phyloP scores from a whole-genome alignment of 805 yeast species.

The Pichia occidentalis region DNA sequence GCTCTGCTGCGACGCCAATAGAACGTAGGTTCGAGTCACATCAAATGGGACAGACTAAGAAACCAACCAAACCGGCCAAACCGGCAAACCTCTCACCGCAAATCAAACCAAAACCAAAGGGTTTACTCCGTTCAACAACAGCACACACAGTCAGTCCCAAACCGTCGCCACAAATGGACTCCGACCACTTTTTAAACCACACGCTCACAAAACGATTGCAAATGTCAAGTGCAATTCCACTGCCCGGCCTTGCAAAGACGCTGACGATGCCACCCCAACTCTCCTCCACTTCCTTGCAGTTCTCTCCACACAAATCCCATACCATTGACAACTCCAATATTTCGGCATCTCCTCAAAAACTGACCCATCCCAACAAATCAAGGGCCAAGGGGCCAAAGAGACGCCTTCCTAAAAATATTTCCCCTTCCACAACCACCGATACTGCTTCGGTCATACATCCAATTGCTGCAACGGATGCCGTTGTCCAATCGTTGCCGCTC shows the following conservation, averaged over 20 bases:
- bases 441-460: not conserved
- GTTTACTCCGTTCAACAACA: too few relatives aligned
- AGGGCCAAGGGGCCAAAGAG: constrained; percentile 50
- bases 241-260: constrained; percentile 1
- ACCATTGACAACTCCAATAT: not conserved
- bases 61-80: too few relatives aligned
- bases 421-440: not conserved
- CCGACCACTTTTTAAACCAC: not conserved
- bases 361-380: constrained; percentile 40
- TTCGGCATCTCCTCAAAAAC: constrained; percentile 18
- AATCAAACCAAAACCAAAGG: too few relatives aligned
- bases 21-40: too few relatives aligned
- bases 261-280: not conserved
- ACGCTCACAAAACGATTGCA: constrained; percentile 5
- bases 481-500: too few relatives aligned
- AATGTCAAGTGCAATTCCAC: not conserved
- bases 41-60: too few relatives aligned
- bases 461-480: too few relatives aligned
- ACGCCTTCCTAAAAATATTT: constrained; percentile 34
- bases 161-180: too few relatives aligned
- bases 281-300: not conserved
- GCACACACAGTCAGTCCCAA: too few relatives aligned
- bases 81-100: too few relatives aligned
- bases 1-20: too few relatives aligned
- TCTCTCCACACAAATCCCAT: not conserved